Percentiles rank a stretch among this genome's conserved stretches.
Evolutionary conservation across 1,139 yeast genomes (phyloP).

Genomic region (Zygoascus meyerae): DNA sequence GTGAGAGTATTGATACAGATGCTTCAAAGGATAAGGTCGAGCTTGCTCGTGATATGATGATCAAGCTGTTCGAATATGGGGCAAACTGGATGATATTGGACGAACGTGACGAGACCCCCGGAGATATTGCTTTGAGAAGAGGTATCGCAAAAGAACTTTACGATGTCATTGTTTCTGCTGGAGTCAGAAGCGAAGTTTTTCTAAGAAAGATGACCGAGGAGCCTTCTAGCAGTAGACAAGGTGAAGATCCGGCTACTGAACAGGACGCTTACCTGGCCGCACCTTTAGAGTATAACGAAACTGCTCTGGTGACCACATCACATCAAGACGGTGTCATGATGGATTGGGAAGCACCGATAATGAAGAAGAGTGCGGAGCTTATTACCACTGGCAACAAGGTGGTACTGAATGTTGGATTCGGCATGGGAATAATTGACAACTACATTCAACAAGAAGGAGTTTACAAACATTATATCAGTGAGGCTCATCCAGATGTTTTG

Average conservation of each 20-base stretch:
- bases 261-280: conserved; percentile 63
- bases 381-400: conserved; percentile 34
- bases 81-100: conserved; percentile 80
- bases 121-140: conserved; percentile 47
- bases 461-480: conserved; percentile 75
- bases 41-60: conserved; percentile 52
- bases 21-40: conserved; percentile 40
- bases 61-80: conserved; percentile 69
- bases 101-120: conserved; percentile 64
- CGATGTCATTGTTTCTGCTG: conserved; percentile 67
- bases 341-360: conserved; percentile 88
- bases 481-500: conserved; percentile 92
- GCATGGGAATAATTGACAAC: conserved; percentile 91
- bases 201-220: conserved; percentile 65
- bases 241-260: conserved; percentile 34
- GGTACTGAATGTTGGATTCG: conserved; percentile 84
- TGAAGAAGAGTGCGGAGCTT: conserved; percentile 63
- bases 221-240: conserved; percentile 44
- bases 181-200: conserved; percentile 82
- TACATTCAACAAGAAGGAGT: conserved; percentile 62
- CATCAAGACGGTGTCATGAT: conserved; percentile 92
- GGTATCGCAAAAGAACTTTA: conserved; percentile 34
- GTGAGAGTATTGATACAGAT: conserved; percentile 20
- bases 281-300: conserved; percentile 62
- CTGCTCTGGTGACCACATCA: conserved; percentile 64